Conservation (phyloP, 2,329 filamentous ascomycete species). For the Gnomoniopsis sp. region DNA sequence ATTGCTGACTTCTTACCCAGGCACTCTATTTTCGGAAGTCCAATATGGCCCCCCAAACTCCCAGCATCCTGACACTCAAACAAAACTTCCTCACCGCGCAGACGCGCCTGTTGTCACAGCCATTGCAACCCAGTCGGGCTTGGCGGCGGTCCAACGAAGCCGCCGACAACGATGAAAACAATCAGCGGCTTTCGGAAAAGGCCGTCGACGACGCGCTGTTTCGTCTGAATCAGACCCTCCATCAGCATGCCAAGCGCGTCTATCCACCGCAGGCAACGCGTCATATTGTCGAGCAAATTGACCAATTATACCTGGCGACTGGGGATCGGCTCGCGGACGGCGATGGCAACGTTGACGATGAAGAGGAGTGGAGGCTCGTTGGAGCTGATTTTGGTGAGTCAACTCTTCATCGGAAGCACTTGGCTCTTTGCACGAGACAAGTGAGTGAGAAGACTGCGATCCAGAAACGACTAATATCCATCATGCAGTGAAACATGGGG, state of each 20-base stretch:
- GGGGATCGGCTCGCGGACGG: constrained; percentile 31
- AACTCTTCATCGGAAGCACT: constrained; percentile 21
- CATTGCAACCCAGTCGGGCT: constrained; percentile 51
- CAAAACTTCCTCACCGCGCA: constrained; percentile 61
- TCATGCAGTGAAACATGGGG: constrained; percentile 35
- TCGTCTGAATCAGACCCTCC: constrained; percentile 58
- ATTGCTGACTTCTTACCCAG: neutral
- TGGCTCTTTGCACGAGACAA: neutral
- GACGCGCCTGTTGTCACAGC: constrained; percentile 59
- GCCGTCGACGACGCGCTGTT: constrained; percentile 55
- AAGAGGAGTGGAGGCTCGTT: constrained; percentile 33
- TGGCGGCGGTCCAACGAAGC: constrained; percentile 48
- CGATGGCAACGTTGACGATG: constrained; percentile 34
- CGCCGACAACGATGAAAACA: constrained; percentile 29
- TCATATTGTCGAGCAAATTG: constrained; percentile 71
- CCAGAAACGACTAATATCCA: neutral
- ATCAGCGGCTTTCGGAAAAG: constrained; percentile 37
- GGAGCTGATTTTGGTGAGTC: constrained; percentile 44
- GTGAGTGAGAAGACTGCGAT: neutral
- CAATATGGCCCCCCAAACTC: constrained; percentile 33
- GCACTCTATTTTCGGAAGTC: neutral
- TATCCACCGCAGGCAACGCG: constrained; percentile 67
- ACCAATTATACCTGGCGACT: constrained; percentile 56
- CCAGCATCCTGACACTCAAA: constrained; percentile 61
- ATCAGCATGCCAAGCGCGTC: constrained; percentile 62